Evolutionary conservation across 2,329 filamentous ascomycete genomes (phyloP).

Genomic region (Thermomyces lanuginosus): DNA sequence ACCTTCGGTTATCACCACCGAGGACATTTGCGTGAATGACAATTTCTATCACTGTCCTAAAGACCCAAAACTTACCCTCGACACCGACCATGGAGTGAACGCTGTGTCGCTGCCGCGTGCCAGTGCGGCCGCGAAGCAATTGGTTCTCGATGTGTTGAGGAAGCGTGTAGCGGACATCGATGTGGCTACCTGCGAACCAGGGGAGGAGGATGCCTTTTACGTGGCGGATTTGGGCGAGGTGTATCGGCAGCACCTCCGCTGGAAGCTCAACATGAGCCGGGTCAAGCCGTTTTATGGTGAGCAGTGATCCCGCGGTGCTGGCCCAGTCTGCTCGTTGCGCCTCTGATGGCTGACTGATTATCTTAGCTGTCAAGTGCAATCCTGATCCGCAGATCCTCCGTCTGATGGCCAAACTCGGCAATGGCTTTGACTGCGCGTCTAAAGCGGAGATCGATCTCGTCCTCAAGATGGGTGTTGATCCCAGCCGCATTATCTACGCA

Average conservation of each 20-base stretch:
- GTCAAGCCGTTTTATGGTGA: conserved; percentile 93
- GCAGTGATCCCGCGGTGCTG: too few species aligned
- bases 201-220: conserved; percentile 96
- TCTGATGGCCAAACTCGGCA: conserved; percentile 73
- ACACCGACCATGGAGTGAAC: conserved; percentile 31
- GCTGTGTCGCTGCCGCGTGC: conserved; percentile 25
- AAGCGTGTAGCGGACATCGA: conserved; percentile 70
- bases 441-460: conserved; percentile 94
- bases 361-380: conserved; percentile 90
- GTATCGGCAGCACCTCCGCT: conserved; percentile 94
- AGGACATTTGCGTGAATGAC: conserved; percentile 27
- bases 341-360: conserved; percentile 4
- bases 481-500: conserved; percentile 90
- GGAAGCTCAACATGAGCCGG: conserved; percentile 84
- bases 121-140: conserved; percentile 47
- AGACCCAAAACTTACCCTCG: conserved; percentile 16
- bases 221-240: conserved; percentile 96
- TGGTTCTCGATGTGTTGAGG: conserved; percentile 78
- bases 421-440: conserved; percentile 95
- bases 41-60: conserved; percentile 14
- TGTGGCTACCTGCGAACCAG: conserved; percentile 71
- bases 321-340: too few species aligned
- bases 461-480: conserved; percentile 63
- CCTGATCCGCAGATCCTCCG: conserved; percentile 77
- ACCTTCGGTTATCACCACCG: conserved; percentile 47